A percentile compares a stretch with the other conserved stretches of the same genome.
phyloP scores from a whole-genome alignment of 306 rosid species.

The Sphenostylis stenocarpa region DNA sequence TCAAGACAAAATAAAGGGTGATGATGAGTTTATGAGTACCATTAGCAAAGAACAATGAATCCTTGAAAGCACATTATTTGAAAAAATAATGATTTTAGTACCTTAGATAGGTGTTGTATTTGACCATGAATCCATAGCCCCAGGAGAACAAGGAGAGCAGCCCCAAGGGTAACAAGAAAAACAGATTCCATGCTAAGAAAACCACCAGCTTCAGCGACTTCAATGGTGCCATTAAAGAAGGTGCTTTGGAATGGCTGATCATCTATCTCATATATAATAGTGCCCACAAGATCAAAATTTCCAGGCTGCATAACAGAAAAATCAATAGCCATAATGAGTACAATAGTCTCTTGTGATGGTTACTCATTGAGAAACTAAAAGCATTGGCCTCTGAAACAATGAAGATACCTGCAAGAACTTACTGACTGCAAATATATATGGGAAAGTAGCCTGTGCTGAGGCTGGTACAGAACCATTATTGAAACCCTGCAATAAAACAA shows the following conservation, averaged over 20 bases:
- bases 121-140: slow-evolving; percentile 86
- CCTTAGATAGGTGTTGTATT: slow-evolving; percentile 83
- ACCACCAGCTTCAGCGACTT: slow-evolving; percentile 74
- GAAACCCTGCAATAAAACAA: slow-evolving; percentile 52
- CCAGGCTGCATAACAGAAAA: slow-evolving; percentile 68
- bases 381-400: slow-evolving; percentile 10
- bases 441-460: slow-evolving; percentile 84
- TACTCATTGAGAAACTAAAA: background rate
- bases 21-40: background rate
- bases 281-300: slow-evolving; percentile 86
- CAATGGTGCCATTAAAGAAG: slow-evolving; percentile 85
- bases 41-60: slow-evolving; percentile 8
- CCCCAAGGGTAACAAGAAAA: slow-evolving; percentile 80
- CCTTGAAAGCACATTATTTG: background rate
- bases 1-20: background rate
- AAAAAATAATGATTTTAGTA: slow-evolving; percentile 26
- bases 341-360: slow-evolving; percentile 8
- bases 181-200: slow-evolving; percentile 78
- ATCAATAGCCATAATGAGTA: background rate
- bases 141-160: slow-evolving; percentile 67
- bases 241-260: slow-evolving; percentile 76
- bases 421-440: slow-evolving; percentile 81
- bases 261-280: slow-evolving; percentile 76
- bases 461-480: slow-evolving; percentile 76
- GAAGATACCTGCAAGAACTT: slow-evolving; percentile 83